Evolutionary conservation across 2,329 filamentous ascomycete species (phyloP).

Genomic region (Xylariomycetidae sp.): DNA sequence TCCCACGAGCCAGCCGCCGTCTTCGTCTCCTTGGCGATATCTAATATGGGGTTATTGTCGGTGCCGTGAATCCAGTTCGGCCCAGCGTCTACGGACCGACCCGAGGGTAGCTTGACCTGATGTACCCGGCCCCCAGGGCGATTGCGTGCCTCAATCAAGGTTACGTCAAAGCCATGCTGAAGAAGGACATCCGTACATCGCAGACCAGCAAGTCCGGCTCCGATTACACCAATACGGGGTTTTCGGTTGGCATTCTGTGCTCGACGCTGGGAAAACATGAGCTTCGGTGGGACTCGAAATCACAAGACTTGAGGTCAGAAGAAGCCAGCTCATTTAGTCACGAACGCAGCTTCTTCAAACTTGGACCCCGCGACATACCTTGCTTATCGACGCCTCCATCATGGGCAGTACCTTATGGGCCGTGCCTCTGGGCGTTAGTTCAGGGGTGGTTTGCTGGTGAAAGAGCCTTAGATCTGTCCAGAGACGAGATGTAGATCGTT

Average conservation of each 20-base stretch:
- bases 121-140: slow-evolving; percentile 61
- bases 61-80: slow-evolving; percentile 81
- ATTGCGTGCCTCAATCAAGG: slow-evolving; percentile 61
- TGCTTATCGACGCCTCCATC: too few species aligned
- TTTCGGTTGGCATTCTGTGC: slow-evolving; percentile 22
- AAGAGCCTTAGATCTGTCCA: slow-evolving; percentile 43
- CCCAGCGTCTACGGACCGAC: slow-evolving; percentile 49
- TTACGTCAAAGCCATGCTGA: slow-evolving; percentile 59
- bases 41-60: slow-evolving; percentile 61
- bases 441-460: too few species aligned
- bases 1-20: slow-evolving; percentile 46
- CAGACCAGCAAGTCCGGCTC: slow-evolving; percentile 65
- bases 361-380: slow-evolving; percentile 35
- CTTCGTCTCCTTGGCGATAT: slow-evolving; percentile 56
- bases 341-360: too few species aligned
- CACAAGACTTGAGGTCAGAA: too few species aligned
- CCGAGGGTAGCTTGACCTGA: slow-evolving; percentile 42
- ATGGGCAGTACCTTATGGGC: too few species aligned
- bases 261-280: slow-evolving; percentile 19
- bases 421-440: too few species aligned
- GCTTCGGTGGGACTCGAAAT: too few species aligned
- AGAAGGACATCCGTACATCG: slow-evolving; percentile 63
- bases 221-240: slow-evolving; percentile 60
- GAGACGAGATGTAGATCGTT: slow-evolving; percentile 39
- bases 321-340: too few species aligned